Base-by-base conservation (phyloP, 345 rosid genomes). In the Lagerstroemia speciosa region DNA sequence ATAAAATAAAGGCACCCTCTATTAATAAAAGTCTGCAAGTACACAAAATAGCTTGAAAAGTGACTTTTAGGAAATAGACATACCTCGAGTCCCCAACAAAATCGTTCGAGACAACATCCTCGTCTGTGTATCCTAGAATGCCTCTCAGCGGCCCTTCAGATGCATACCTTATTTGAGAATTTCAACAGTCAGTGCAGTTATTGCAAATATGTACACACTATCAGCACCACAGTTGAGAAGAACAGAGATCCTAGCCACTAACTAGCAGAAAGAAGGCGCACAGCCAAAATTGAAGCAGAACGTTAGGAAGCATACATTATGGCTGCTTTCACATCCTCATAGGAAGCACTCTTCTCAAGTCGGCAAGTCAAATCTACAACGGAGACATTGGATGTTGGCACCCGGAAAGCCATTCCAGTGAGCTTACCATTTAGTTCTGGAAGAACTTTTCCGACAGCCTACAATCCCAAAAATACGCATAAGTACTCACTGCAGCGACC, bases 351-450 rank as follows among this genome's bases (percentile, higher is more conserved):
- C 84, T 92, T 95, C 77, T 81, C 84, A 83, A 95, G 96, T 75
- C 98, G 92, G 79, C 98, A 92, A 79, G 99, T 95, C 73, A 95
- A 79, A 75, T 95, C 98, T 77, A 95, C 99, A 66, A 95, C 99
- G 48, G 98, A 95, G 41, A 95, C 98, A 74, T 95, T 92, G 6
- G 98, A 71, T 58, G 98, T 95, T 48, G 99, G 98, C 63, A 95
- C 98, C 68, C 99, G 93, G 91, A 95, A 95, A 26, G 99, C 99
- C 99, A 95, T 95, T 77, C 99, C 99, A 29, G 99, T 95, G 70
- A 95, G 99, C 73, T 87, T 95, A 64, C 99, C 99, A 29, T 95
- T 92, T 75, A 95, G 90, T 73, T 88, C 91, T 19, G 98, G 99
- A 76, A 95, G 96, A 80, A 95, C 99, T 76, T 95, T 95, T 61